A percentile compares a stretch with the other conserved stretches of the same genome.
These are phyloP conservation scores for Phytophthora fragariaefolia DNA, from an alignment of 352 stramenopile genomes.

Conservation along the genomic window DNA sequence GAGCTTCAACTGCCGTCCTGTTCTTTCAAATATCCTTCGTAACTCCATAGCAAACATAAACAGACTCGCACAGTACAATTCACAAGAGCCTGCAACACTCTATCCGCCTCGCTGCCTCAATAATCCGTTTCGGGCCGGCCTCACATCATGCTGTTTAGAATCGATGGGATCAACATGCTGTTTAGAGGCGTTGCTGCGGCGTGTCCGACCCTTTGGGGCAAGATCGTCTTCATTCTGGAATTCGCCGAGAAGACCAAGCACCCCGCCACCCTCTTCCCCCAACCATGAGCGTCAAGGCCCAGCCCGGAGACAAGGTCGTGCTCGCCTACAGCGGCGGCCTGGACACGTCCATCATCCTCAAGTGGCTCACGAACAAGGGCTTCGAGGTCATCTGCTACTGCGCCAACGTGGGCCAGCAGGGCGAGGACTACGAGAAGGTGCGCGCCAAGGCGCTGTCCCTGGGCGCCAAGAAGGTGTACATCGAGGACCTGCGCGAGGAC, in stretches of 20 bases:
- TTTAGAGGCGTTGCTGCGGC: constrained; percentile 30
- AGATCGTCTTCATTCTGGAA: constrained; percentile 47
- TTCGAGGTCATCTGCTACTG: constrained; percentile 99
- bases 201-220: constrained; percentile 19
- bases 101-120: background rate
- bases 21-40: background rate
- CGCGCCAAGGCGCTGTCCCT: constrained; percentile 90
- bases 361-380: constrained; percentile 98
- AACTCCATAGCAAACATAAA: background rate
- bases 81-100: background rate
- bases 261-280: constrained; percentile 5
- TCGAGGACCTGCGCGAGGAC: constrained; percentile 97
- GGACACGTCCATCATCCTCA: constrained; percentile 99
- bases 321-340: constrained; percentile 98
- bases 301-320: constrained; percentile 92
- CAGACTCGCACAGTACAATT: no score
- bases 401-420: constrained; percentile 98
- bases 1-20: background rate
- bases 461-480: constrained; percentile 91
- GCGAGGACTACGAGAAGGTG: constrained; percentile 95
- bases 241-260: constrained; percentile 37
- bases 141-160: constrained; percentile 39
- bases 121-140: constrained; percentile 19
- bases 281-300: constrained; percentile 76
- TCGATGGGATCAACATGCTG: constrained; percentile 33